Conservation (phyloP, 306 rosid species). For the Geum urbanum region DNA sequence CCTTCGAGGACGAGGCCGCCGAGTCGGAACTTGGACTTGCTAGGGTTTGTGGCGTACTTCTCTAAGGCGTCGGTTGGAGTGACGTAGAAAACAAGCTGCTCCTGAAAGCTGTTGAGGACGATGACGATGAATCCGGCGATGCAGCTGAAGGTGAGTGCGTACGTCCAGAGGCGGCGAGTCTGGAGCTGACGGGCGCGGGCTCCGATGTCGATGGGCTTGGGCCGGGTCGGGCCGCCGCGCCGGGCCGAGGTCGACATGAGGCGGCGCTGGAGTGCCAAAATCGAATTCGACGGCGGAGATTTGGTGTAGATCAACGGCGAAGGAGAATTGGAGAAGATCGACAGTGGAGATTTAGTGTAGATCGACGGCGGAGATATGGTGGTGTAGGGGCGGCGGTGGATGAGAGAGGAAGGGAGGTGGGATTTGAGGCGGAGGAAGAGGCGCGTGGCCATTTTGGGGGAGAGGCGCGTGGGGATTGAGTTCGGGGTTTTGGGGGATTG, state of each 20-base stretch:
- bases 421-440: slow-evolving; percentile 64
- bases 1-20: slow-evolving; percentile 95
- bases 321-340: slow-evolving; percentile 9
- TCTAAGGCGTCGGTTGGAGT: slow-evolving; percentile 78
- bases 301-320: too few species aligned
- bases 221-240: slow-evolving; percentile 48
- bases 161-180: slow-evolving; percentile 82
- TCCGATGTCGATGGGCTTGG: slow-evolving; percentile 58
- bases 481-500: neutral
- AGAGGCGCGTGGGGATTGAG: slow-evolving; percentile 55
- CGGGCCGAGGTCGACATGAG: slow-evolving; percentile 57
- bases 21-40: slow-evolving; percentile 71
- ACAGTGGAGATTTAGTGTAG: slow-evolving; percentile 20
- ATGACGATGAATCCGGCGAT: slow-evolving; percentile 80
- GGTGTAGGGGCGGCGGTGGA: slow-evolving; percentile 11
- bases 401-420: slow-evolving; percentile 32
- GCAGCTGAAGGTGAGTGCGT: slow-evolving; percentile 58
- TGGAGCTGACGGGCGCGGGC: slow-evolving; percentile 89
- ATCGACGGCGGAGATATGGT: neutral
- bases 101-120: slow-evolving; percentile 70
- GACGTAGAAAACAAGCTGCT: slow-evolving; percentile 73
- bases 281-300: slow-evolving; percentile 16
- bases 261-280: slow-evolving; percentile 22
- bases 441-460: slow-evolving; percentile 48
- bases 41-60: slow-evolving; percentile 49